Evolutionary conservation across 257 asterid genomes (phyloP).

Genomic region (Solanum pimpinellifolium): DNA sequence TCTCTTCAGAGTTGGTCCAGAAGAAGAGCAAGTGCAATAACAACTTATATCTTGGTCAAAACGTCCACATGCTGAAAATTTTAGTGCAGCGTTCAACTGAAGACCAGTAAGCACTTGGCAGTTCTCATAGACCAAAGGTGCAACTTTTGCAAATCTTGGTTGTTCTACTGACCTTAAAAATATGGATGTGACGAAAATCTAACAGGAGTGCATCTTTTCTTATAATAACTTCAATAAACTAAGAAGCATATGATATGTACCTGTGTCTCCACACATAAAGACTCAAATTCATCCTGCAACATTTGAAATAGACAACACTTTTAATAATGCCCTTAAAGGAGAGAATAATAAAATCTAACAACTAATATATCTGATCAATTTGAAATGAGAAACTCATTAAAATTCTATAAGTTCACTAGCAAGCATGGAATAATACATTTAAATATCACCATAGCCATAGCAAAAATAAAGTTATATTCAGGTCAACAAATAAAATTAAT

Average conservation of each 20-base stretch:
- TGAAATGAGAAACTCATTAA: background rate
- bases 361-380: background rate
- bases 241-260: constrained; percentile 13
- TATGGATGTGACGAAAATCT: background rate
- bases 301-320: constrained; percentile 1
- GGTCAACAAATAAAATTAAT: background rate
- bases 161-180: background rate
- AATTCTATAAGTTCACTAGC: background rate
- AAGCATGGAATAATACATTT: background rate
- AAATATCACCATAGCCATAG: background rate
- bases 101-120: background rate
- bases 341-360: background rate
- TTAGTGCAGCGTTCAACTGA: background rate
- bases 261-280: constrained; percentile 44
- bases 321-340: background rate
- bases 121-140: background rate
- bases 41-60: background rate
- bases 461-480: background rate
- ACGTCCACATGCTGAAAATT: background rate
- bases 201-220: background rate
- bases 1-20: background rate
- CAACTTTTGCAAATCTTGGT: background rate
- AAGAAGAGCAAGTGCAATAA: background rate
- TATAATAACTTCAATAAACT: background rate
- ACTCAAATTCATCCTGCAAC: constrained; percentile 54